Evolutionary conservation across 2,329 filamentous ascomycete genomes (phyloP), one percentile per base, ranked within the genome.

Genomic region (Curvularia verruculosa): DNA sequence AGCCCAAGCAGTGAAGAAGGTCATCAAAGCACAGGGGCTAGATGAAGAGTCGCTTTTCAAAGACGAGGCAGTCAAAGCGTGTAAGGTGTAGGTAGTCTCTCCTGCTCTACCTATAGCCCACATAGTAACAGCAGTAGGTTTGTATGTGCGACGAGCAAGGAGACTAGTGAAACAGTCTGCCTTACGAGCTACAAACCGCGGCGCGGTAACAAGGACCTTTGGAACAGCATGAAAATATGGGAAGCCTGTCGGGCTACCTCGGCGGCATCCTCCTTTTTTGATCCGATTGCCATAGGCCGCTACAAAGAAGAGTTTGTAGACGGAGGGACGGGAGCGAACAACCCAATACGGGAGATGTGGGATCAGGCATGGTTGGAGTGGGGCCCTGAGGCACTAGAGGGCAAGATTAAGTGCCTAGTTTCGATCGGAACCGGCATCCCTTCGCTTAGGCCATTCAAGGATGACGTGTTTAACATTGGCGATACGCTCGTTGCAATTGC

Each of bases 331-430:
- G 55, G 55, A 9, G 60, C 57, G 15, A 84, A 83, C 65, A 84
- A 84, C 54, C 82, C 81, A 1, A 68, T 81, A n/a, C 58, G 67
- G 6, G 61, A 75, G 31, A 58, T 82, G 5, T 79, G 74, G 75
- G 69, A 71, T 23, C 70, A 82, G 62, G 45, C 64, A 9, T 54
- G 60, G 24, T 26, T 26, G 24, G 24, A 26, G 9, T 65, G 62
- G 64, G 46, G 52, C 3, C 48, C 59, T 23, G 59, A 53, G 28
- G 39, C 52, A 39, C 46, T 63, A 8, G 55, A 67, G 26, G 40
- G 49, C 15, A 28, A 46, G 13, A 36, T 64, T 24, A 63, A 64
- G 54, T 60, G 62, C 49, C 18, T 65, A 21, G 56, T 65, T 7
- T 65, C 59, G 24, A 63, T 67, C 24, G 60, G 60, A 23, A 65